Percentiles rank a stretch among this genome's conserved stretches.
These are phyloP conservation scores for Ganoderma resinaceum DNA, from an alignment of 1,284 basidiomycete species.

Conservation along the genomic window DNA sequence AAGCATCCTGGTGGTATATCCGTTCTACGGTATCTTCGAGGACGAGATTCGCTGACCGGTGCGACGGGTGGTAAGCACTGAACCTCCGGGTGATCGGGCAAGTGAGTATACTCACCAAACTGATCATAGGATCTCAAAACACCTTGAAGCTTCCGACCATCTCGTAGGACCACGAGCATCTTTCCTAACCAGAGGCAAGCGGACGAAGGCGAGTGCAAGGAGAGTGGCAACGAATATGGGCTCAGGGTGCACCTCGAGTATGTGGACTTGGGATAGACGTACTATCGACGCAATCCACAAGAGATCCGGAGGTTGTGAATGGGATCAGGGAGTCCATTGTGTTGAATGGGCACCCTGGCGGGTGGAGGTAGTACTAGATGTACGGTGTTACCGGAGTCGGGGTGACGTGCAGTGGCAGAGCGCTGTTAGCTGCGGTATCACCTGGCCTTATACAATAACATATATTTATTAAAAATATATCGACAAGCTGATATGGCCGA, in stretches of 20 bases:
- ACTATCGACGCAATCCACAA: slow-evolving; percentile 99
- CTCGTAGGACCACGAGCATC: slow-evolving; percentile 96
- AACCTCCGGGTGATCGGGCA: neutral
- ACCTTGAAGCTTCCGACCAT: slow-evolving; percentile 96
- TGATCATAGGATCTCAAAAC: slow-evolving; percentile 98
- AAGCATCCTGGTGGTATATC: slow-evolving; percentile 82
- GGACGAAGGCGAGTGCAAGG: slow-evolving; percentile 16
- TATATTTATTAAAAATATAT: neutral
- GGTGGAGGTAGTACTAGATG: slow-evolving; percentile 6
- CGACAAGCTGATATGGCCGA: slow-evolving; percentile 74
- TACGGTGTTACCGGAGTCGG: neutral
- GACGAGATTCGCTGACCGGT: slow-evolving; percentile 87
- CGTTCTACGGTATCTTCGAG: slow-evolving; percentile 90
- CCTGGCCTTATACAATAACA: neutral
- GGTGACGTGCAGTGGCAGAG: neutral
- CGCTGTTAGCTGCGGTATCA: neutral
- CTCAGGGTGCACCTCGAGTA: slow-evolving; percentile 60
- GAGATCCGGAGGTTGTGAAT: slow-evolving; percentile 95
- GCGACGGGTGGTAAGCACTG: neutral
- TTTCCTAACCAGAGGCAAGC: slow-evolving; percentile 73
- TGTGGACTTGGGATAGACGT: slow-evolving; percentile 72
- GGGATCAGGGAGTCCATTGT: slow-evolving; percentile 93
- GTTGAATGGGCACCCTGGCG: slow-evolving; percentile 16
- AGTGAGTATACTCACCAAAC: slow-evolving; percentile 76
- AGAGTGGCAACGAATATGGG: slow-evolving; percentile 43